These are phyloP conservation scores for Scutellaria galericulata DNA, from an alignment of 257 asterid genomes.

Conservation along the genomic window DNA sequence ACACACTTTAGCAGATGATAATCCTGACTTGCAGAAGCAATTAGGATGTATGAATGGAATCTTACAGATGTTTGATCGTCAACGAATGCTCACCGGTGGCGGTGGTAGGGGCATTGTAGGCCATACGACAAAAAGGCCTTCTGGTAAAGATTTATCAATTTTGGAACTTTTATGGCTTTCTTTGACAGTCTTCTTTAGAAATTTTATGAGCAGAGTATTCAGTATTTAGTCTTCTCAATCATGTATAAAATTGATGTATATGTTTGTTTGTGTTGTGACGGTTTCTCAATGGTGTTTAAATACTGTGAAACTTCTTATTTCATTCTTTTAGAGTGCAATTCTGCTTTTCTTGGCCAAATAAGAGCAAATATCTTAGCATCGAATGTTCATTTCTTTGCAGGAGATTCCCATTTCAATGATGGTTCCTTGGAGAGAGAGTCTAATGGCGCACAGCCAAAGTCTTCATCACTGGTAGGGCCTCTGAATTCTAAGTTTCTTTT, in stretches of 20 bases:
- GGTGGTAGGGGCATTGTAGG: not conserved
- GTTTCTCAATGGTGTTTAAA: not conserved
- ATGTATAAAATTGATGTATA: not conserved
- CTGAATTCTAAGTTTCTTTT: constrained; percentile 20
- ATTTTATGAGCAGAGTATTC: not conserved
- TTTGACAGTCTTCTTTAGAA: not conserved
- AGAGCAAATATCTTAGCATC: constrained; percentile 16
- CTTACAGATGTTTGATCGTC: constrained; percentile 85
- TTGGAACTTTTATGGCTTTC: not conserved
- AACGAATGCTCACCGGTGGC: constrained; percentile 48
- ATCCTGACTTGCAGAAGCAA: constrained; percentile 82
- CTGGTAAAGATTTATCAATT: constrained; percentile 47
- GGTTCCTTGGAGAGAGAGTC: constrained; percentile 50
- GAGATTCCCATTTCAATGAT: constrained; percentile 51
- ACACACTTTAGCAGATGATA: constrained; percentile 83
- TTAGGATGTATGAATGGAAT: constrained; percentile 95
- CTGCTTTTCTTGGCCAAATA: not conserved
- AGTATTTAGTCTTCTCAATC: not conserved
- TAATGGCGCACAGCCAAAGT: constrained; percentile 40
- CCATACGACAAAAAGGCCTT: constrained; percentile 49
- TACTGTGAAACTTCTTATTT: not conserved
- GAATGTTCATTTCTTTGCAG: constrained; percentile 44
- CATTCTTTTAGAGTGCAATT: not conserved
- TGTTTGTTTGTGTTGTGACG: not conserved
- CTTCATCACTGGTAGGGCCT: constrained; percentile 55